Evolutionary conservation across 768 basidiomycete genomes (phyloP).

Genomic region (Brasilioporus rufonigricans): DNA sequence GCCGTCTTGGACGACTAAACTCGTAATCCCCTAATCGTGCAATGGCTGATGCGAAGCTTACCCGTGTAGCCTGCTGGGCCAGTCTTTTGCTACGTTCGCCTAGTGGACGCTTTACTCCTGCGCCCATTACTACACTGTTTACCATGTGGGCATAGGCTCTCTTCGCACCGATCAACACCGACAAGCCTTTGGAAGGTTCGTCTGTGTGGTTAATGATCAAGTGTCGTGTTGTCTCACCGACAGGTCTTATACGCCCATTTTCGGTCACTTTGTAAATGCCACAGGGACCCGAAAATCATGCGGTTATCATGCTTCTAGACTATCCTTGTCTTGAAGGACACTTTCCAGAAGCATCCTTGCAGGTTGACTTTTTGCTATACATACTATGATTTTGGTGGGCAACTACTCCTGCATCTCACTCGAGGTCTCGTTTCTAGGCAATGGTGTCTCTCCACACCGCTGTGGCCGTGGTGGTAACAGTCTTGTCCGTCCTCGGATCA

Average conservation of each 20-base stretch:
- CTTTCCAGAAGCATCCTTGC: neutral
- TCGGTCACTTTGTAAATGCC: no score
- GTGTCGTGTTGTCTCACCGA: neutral
- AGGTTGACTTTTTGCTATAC: conserved; percentile 9
- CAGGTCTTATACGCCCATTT: conserved; percentile 1
- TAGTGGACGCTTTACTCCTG: neutral
- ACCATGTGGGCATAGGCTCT: neutral
- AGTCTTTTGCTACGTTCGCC: neutral
- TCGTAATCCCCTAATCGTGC: neutral
- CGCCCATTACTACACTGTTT: neutral
- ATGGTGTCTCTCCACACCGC: conserved; percentile 19
- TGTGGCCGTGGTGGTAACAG: neutral
- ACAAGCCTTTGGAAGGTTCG: neutral
- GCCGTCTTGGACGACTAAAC: neutral
- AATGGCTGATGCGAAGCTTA: neutral
- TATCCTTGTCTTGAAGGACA: no score
- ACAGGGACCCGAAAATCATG: neutral
- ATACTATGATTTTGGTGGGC: conserved; percentile 3
- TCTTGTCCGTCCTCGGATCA: conserved; percentile 14
- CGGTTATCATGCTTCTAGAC: no score
- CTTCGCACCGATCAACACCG: neutral
- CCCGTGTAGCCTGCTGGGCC: neutral
- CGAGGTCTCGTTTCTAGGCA: neutral
- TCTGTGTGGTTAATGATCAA: neutral
- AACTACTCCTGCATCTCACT: neutral